A percentile compares a stretch with the other conserved stretches of the same genome.
These are phyloP conservation scores for Penicillium verrucosum DNA, from an alignment of 2,329 filamentous ascomycete genomes.

Conservation along the genomic window DNA sequence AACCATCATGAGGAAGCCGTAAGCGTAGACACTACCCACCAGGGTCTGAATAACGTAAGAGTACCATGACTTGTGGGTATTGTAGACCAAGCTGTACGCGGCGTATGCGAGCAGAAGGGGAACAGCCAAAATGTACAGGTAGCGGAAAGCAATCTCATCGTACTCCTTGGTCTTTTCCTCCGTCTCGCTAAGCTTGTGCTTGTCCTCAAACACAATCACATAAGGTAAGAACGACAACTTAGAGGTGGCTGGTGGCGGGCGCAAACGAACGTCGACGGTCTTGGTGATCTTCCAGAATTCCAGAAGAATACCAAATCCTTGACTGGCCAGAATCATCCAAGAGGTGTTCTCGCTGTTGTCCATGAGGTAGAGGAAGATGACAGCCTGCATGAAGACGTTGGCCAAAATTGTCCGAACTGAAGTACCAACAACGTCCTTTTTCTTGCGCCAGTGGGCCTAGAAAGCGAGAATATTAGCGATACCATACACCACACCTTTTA, in stretches of 20 bases:
- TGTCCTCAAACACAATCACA: conserved; percentile 84
- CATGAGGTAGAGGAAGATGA: conserved; percentile 95
- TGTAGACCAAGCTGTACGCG: conserved; percentile 85
- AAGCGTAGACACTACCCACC: conserved; percentile 93
- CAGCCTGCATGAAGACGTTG: conserved; percentile 94
- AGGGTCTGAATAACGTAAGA: conserved; percentile 92
- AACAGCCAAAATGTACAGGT: conserved; percentile 88
- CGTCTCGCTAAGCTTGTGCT: conserved; percentile 90
- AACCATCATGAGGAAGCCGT: conserved; percentile 99
- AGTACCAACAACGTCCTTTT: conserved; percentile 98
- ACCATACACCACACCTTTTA: background rate
- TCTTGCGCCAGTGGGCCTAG: conserved; percentile 88
- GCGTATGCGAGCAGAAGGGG: conserved; percentile 88
- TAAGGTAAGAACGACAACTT: conserved; percentile 75
- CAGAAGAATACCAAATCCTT: conserved; percentile 76
- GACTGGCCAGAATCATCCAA: conserved; percentile 97
- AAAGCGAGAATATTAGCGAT: conserved; percentile 14
- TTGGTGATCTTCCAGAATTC: conserved; percentile 97
- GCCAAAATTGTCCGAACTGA: conserved; percentile 93
- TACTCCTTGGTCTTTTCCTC: conserved; percentile 99
- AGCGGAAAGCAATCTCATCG: conserved; percentile 95
- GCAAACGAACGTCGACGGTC: conserved; percentile 80
- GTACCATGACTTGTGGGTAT: conserved; percentile 97
- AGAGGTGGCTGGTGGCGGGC: conserved; percentile 64
- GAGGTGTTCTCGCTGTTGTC: conserved; percentile 98